These are phyloP conservation scores for Suillus cothurnatus DNA, from an alignment of 768 basidiomycete species.

Conservation along the genomic window DNA sequence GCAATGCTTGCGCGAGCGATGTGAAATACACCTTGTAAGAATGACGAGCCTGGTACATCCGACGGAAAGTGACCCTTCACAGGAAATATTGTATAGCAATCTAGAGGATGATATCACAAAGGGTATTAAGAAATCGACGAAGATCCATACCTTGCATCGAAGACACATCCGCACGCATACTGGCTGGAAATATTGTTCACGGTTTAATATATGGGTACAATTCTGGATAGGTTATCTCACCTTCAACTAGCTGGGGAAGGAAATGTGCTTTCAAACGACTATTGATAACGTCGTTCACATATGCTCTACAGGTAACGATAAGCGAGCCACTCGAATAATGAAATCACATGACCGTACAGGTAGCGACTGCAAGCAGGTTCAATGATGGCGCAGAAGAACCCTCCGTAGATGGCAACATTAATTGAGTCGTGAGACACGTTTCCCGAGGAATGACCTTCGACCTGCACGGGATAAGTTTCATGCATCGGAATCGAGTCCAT, in stretches of 20 bases:
- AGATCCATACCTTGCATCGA: constrained; percentile 21
- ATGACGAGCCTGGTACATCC: constrained; percentile 37
- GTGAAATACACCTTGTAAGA: constrained; percentile 28
- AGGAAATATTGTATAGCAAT: constrained; percentile 20
- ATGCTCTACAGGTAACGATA: constrained; percentile 16
- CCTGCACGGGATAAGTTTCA: constrained; percentile 14
- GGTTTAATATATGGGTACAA: constrained; percentile 17
- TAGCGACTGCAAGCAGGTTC: constrained; percentile 25
- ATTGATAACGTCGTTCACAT: constrained; percentile 22
- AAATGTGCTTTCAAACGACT: constrained; percentile 41
- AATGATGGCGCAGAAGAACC: constrained; percentile 30
- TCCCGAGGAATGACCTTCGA: constrained; percentile 9
- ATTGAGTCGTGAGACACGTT: constrained; percentile 8
- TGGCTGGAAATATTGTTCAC: constrained; percentile 19
- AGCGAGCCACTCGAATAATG: constrained; percentile 4
- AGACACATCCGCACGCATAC: constrained; percentile 24
- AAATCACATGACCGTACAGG: constrained; percentile 20
- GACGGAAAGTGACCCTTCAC: constrained; percentile 31
- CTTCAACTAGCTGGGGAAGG: constrained; percentile 40
- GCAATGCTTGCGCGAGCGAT: constrained; percentile 26
- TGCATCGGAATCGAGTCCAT: neutral
- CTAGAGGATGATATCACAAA: constrained; percentile 12
- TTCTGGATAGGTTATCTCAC: constrained; percentile 20
- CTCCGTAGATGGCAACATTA: constrained; percentile 26
- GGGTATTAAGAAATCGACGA: neutral